Percentiles rank a stretch among this genome's conserved stretches.
These are phyloP conservation scores for Pogostemon cablin DNA, from an alignment of 257 asterid species.

Conservation along the genomic window DNA sequence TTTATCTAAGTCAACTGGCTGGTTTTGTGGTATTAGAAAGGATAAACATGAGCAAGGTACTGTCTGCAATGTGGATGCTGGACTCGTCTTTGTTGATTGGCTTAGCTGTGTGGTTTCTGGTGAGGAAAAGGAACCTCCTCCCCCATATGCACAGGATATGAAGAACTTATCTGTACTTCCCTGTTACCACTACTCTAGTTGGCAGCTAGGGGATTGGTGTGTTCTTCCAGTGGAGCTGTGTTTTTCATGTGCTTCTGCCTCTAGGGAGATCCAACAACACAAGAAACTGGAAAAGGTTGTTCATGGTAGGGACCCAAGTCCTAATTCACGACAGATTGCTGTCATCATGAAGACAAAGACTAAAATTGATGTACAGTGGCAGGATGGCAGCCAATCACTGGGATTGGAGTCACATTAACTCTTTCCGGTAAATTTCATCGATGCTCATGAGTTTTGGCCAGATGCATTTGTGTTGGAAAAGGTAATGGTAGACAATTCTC, in stretches of 20 bases:
- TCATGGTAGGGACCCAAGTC: conserved; percentile 30
- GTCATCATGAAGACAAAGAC: conserved; percentile 71
- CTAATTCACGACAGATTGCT: conserved; percentile 48
- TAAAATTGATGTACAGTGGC: conserved; percentile 85
- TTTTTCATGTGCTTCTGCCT: conserved; percentile 31
- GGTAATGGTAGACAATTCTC: conserved; percentile 51
- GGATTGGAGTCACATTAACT: conserved; percentile 67
- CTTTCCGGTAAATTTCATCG: conserved; percentile 62
- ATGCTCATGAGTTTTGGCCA: conserved; percentile 87
- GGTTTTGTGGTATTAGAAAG: conserved; percentile 70
- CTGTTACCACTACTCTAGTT: conserved; percentile 52
- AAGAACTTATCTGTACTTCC: conserved; percentile 61
- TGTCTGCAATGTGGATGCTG: conserved; percentile 68
- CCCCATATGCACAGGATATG: conserved; percentile 48
- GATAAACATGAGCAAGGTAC: conserved; percentile 58
- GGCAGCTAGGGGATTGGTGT: conserved; percentile 99
- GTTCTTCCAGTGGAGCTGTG: conserved; percentile 42
- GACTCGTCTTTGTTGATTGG: conserved; percentile 72
- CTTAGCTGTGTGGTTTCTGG: conserved; percentile 55
- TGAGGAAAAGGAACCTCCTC: conserved; percentile 44
- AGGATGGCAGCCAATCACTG: conserved; percentile 70
- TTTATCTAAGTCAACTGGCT: conserved; percentile 46
- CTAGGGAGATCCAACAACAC: conserved; percentile 13
- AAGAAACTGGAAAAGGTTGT: not conserved
- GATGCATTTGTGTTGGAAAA: conserved; percentile 77